Evolutionary conservation across 371 early-diverging fungal species (phyloP).

Genomic region (Syncephalastrum monosporum): DNA sequence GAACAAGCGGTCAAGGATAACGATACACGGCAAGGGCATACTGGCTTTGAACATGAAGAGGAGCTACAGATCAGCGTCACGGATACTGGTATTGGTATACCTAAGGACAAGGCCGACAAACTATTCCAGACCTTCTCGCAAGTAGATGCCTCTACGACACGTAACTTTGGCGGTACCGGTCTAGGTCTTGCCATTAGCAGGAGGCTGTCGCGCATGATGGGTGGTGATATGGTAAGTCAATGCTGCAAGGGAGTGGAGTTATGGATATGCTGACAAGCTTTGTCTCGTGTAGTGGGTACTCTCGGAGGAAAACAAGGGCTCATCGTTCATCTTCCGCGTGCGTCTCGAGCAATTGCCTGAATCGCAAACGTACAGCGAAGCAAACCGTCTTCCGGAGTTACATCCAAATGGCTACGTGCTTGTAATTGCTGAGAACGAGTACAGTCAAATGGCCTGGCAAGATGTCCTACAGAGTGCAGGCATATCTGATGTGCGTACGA

Average conservation of each 20-base stretch:
- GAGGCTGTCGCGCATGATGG: slow-evolving; percentile 50
- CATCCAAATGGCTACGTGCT: slow-evolving; percentile 9
- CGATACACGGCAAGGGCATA: no score
- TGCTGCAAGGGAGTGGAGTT: not conserved
- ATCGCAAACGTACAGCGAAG: slow-evolving; percentile 23
- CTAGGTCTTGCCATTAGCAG: slow-evolving; percentile 54
- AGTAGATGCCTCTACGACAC: slow-evolving; percentile 53
- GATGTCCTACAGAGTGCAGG: not conserved
- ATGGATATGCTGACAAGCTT: not conserved
- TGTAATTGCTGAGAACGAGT: slow-evolving; percentile 12
- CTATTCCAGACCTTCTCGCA: slow-evolving; percentile 65
- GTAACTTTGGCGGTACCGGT: slow-evolving; percentile 60
- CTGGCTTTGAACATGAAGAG: not conserved
- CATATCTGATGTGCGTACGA: slow-evolving; percentile 1
- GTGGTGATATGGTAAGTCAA: slow-evolving; percentile 47
- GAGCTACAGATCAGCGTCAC: slow-evolving; percentile 41
- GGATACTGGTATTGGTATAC: slow-evolving; percentile 70
- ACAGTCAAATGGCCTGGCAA: slow-evolving; percentile 5
- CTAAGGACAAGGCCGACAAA: slow-evolving; percentile 40
- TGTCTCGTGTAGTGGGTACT: slow-evolving; percentile 39
- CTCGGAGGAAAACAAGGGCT: slow-evolving; percentile 43
- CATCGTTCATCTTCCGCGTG: slow-evolving; percentile 44
- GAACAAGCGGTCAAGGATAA: no score
- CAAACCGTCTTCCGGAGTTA: slow-evolving; percentile 17
- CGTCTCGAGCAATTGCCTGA: slow-evolving; percentile 17